These are phyloP conservation scores for Knoxia roxburghii DNA, from an alignment of 257 asterid species.

Conservation along the genomic window DNA sequence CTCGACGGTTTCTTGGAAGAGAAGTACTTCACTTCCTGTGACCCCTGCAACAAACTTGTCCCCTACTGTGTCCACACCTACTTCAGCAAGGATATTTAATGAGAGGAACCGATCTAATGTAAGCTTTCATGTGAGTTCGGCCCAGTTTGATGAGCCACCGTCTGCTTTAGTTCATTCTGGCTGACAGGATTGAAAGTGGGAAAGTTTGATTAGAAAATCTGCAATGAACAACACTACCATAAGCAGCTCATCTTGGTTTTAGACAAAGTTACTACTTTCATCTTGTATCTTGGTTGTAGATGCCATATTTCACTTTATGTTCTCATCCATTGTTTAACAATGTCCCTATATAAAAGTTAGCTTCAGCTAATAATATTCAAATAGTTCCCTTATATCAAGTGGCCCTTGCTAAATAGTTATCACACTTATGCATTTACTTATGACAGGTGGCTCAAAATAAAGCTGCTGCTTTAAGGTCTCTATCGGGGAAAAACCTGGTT, in stretches of 20 bases:
- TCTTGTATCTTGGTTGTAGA: neutral
- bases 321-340: neutral
- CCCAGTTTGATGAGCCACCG: neutral
- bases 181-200: neutral
- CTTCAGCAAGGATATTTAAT: slow-evolving; percentile 38
- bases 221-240: neutral
- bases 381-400: neutral
- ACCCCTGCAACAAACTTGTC: slow-evolving; percentile 54
- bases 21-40: slow-evolving; percentile 77
- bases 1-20: slow-evolving; percentile 40
- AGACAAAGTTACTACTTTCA: neutral
- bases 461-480: slow-evolving; percentile 70
- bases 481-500: slow-evolving; percentile 57
- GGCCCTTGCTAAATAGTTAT: neutral
- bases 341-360: neutral
- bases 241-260: neutral
- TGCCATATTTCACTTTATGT: neutral
- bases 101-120: slow-evolving; percentile 58
- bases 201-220: slow-evolving; percentile 9
- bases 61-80: slow-evolving; percentile 45
- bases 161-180: slow-evolving; percentile 7
- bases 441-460: slow-evolving; percentile 41
- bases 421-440: slow-evolving; percentile 15
- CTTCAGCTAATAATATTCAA: neutral
- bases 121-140: slow-evolving; percentile 23